These are phyloP conservation scores for Chlorella sp. DNA, from an alignment of 139 green algal species.

Conservation along the genomic window DNA sequence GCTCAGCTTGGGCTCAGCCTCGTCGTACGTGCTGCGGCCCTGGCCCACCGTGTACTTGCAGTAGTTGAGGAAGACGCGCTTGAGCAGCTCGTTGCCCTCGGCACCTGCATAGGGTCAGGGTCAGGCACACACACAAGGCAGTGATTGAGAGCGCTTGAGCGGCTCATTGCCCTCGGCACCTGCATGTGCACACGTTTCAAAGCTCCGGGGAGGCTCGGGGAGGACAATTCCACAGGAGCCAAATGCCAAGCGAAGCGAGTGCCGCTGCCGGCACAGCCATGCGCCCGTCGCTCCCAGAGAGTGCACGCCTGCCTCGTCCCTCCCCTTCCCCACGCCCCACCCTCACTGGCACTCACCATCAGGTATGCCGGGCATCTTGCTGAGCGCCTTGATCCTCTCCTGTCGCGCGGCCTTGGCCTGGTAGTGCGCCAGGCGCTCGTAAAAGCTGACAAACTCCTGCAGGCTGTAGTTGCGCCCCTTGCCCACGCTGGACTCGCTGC, in stretches of 20 bases:
- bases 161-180: no score
- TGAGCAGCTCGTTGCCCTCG: conserved; percentile 6
- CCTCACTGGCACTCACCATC: conserved; percentile 14
- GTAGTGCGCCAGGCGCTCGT: conserved; percentile 17
- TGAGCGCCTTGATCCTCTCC: conserved; percentile 12
- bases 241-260: no score
- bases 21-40: conserved; percentile 13
- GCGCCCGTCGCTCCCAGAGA: no score
- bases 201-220: no score
- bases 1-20: conserved; percentile 20
- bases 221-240: no score
- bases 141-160: no score
- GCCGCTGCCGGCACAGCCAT: no score
- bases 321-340: no score
- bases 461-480: conserved; percentile 11
- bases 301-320: no score
- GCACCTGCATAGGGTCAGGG: conserved; percentile 5
- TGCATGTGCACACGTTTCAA: no score
- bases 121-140: not conserved
- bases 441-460: conserved; percentile 17
- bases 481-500: not conserved
- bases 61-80: conserved; percentile 20
- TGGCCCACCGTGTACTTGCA: conserved; percentile 26
- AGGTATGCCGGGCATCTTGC: not conserved
- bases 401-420: conserved; percentile 12